Percentiles rank a stretch among this genome's conserved stretches.
Conservation (phyloP, 306 rosid genomes). For the Quercus berberidifolia region DNA sequence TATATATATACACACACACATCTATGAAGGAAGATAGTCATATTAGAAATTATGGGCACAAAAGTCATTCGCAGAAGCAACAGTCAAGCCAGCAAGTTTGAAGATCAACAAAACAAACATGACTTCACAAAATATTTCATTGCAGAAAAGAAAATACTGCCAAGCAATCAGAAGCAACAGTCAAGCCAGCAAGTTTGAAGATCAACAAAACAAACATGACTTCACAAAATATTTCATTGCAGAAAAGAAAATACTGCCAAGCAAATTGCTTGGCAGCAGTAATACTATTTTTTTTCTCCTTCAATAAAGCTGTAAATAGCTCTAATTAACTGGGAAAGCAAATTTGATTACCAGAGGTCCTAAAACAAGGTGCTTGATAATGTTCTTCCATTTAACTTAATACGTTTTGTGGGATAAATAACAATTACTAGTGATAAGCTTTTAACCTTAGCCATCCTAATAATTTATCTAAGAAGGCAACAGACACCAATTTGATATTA, state of each 20-base stretch:
- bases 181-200: not conserved
- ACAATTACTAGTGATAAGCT: not conserved
- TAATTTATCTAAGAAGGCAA: not conserved
- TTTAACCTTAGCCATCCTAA: not conserved
- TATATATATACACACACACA: no score
- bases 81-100: not conserved
- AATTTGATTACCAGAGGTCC: not conserved
- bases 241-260: not conserved
- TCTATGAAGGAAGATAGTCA: not conserved
- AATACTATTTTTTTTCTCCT: not conserved
- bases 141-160: not conserved
- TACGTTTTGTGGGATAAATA: not conserved
- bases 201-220: not conserved
- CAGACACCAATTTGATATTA: not conserved
- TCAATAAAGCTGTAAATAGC: not conserved
- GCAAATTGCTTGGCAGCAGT: not conserved
- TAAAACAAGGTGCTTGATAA: not conserved
- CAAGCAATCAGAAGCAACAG: no score
- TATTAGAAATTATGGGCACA: not conserved
- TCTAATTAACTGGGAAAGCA: not conserved
- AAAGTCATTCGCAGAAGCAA: not conserved
- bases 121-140: not conserved
- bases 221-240: not conserved
- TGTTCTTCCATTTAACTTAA: not conserved
- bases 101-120: not conserved